Evolutionary conservation across 2,329 filamentous ascomycete genomes (phyloP).

Genomic region (Orbilia ellipsospora): DNA sequence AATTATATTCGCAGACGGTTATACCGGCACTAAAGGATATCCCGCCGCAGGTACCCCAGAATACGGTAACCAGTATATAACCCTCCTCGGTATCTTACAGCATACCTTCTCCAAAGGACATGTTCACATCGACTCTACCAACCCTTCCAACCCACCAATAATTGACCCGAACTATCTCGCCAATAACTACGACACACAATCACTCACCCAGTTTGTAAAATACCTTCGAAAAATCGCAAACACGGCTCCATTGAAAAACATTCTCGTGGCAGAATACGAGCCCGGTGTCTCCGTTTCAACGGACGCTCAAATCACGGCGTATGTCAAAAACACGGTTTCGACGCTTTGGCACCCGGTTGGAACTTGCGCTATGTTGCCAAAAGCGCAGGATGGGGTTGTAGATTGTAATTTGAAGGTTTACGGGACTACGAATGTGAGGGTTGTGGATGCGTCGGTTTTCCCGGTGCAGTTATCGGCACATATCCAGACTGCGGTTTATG

Average conservation of each 20-base stretch:
- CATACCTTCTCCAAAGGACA: constrained; percentile 64
- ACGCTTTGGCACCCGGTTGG: constrained; percentile 91
- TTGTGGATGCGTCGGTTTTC: constrained; percentile 88
- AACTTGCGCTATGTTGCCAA: constrained; percentile 85
- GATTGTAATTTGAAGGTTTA: constrained; percentile 77
- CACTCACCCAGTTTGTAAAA: constrained; percentile 79
- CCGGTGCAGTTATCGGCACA: constrained; percentile 64
- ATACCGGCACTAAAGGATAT: constrained; percentile 75
- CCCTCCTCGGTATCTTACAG: constrained; percentile 46
- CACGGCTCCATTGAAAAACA: constrained; percentile 80
- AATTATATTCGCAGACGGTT: constrained; percentile 47
- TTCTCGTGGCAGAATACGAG: constrained; percentile 84
- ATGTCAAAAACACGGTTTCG: constrained; percentile 82
- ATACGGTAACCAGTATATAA: constrained; percentile 48
- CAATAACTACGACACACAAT: constrained; percentile 85
- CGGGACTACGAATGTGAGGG: constrained; percentile 77
- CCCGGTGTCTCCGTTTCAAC: constrained; percentile 78
- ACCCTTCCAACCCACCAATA: constrained; percentile 78
- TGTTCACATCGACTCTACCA: constrained; percentile 65
- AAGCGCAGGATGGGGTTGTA: constrained; percentile 81
- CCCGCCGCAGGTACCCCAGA: constrained; percentile 70
- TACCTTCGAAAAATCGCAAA: constrained; percentile 80
- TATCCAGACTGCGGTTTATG: constrained; percentile 78
- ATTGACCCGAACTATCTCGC: constrained; percentile 92
- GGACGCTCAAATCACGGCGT: constrained; percentile 83